Evolutionary conservation across 2,329 filamentous ascomycete genomes (phyloP).

Genomic region (Fusarium zealandicum): DNA sequence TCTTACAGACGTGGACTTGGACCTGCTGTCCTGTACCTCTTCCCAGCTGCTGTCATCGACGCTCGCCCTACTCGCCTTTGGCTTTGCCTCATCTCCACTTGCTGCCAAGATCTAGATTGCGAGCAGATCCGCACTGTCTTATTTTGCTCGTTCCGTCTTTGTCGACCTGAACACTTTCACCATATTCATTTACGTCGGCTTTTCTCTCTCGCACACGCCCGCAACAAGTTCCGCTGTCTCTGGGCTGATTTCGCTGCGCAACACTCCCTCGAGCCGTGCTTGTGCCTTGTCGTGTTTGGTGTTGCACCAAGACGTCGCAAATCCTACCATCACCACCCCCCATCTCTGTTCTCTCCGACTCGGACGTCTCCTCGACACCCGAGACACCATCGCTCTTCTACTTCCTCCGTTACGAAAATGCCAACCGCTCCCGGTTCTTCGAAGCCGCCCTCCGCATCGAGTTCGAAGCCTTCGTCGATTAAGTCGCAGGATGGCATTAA

Average conservation of each 20-base stretch:
- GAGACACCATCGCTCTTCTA: conserved; percentile 18
- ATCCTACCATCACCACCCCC: conserved; percentile 13
- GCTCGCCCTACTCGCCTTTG: conserved; percentile 7
- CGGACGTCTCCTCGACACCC: conserved; percentile 10
- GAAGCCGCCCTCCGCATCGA: conserved; percentile 52
- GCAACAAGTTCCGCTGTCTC: conserved; percentile 28
- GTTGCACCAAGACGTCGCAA: conserved; percentile 28
- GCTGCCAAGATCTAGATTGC: conserved; percentile 24
- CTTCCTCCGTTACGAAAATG: conserved; percentile 41
- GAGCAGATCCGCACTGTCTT: conserved; percentile 29
- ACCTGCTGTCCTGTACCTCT: conserved; percentile 3
- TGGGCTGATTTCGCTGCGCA: conserved; percentile 31
- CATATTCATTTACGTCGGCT: conserved; percentile 18
- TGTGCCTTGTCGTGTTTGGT: conserved; percentile 18
- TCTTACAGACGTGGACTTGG: neutral
- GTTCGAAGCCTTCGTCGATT: conserved; percentile 59
- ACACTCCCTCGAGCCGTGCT: conserved; percentile 35
- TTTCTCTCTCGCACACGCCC: conserved; percentile 34
- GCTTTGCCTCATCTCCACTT: conserved; percentile 34
- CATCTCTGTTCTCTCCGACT: conserved; percentile 6
- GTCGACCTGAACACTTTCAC: conserved; percentile 18
- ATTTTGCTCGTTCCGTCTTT: conserved; percentile 22
- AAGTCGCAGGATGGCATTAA: conserved; percentile 55
- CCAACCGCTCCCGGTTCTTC: conserved; percentile 43
- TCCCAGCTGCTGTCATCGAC: conserved; percentile 8